Percentiles rank a stretch among this genome's conserved stretches.
These are phyloP conservation scores for Flaveria linearis DNA, from an alignment of 129 eudicot genomes.

Conservation along the genomic window DNA sequence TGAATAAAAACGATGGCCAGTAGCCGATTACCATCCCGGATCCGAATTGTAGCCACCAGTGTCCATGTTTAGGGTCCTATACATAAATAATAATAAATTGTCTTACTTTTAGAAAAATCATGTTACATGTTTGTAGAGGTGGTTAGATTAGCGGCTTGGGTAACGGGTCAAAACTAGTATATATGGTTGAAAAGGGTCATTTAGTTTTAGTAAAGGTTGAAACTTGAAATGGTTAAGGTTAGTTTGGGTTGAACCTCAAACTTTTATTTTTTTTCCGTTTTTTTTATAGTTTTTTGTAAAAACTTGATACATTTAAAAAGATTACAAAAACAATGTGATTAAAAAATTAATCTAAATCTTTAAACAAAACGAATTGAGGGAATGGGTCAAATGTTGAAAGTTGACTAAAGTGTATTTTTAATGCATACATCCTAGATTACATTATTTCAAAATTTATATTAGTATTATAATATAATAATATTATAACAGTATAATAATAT, in stretches of 20 bases:
- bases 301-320: too few relatives aligned
- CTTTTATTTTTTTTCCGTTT: too few relatives aligned
- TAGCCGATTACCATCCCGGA: conserved; percentile 84
- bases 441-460: not conserved
- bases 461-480: not conserved
- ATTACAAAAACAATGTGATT: not conserved
- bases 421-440: not conserved
- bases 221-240: too few relatives aligned
- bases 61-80: conserved; percentile 97
- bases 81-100: not conserved
- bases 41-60: conserved; percentile 97
- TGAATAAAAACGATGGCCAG: conserved; percentile 89
- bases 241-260: too few relatives aligned
- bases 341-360: not conserved
- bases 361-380: not conserved
- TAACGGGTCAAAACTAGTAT: not conserved
- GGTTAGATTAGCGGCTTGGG: not conserved
- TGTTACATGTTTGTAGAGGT: not conserved
- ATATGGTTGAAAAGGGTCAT: not conserved
- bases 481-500: not conserved
- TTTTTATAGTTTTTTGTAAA: too few relatives aligned
- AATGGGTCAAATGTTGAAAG: too few relatives aligned
- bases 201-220: not conserved
- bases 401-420: not conserved
- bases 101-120: not conserved